phyloP scores from a whole-genome alignment of 345 rosid genomes.

The Raphanus raphanistrum region DNA sequence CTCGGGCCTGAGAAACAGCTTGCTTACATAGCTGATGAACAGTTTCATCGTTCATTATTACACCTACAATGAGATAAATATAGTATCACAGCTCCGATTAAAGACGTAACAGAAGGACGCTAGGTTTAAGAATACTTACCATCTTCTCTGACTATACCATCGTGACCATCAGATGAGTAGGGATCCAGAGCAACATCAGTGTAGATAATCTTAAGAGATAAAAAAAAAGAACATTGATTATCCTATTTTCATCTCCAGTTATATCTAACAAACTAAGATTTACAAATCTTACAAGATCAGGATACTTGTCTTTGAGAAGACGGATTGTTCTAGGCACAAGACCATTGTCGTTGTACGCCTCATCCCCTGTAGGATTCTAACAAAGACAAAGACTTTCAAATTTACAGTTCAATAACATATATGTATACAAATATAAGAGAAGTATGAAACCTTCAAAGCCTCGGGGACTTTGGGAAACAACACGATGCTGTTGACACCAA shows the following conservation, averaged over 20 bases:
- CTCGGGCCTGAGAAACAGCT: slow-evolving; percentile 65
- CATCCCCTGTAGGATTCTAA: slow-evolving; percentile 89
- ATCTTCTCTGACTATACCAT: slow-evolving; percentile 60
- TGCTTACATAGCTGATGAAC: slow-evolving; percentile 42
- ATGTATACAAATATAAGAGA: background rate
- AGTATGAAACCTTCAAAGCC: slow-evolving; percentile 70
- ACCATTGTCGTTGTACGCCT: slow-evolving; percentile 88
- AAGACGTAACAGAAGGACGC: background rate
- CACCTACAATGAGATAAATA: slow-evolving; percentile 13
- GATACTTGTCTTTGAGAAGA: slow-evolving; percentile 52
- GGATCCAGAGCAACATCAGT: slow-evolving; percentile 65
- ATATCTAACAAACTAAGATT: background rate
- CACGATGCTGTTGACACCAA: slow-evolving; percentile 85
- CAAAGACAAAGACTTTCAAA: too few species aligned
- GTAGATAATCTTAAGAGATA: slow-evolving; percentile 46
- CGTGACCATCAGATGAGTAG: slow-evolving; percentile 62
- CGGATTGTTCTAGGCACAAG: slow-evolving; percentile 69
- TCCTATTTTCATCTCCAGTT: background rate
- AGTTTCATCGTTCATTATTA: slow-evolving; percentile 37
- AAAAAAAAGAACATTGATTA: background rate
- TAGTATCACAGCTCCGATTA: background rate
- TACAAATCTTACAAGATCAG: slow-evolving; percentile 49
- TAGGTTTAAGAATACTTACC: slow-evolving; percentile 27
- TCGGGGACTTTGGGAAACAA: slow-evolving; percentile 97
- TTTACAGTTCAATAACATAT: background rate